These are phyloP conservation scores for Elymus sibiricus DNA, from an alignment of 176 grass and related monocot genomes.

Conservation along the genomic window DNA sequence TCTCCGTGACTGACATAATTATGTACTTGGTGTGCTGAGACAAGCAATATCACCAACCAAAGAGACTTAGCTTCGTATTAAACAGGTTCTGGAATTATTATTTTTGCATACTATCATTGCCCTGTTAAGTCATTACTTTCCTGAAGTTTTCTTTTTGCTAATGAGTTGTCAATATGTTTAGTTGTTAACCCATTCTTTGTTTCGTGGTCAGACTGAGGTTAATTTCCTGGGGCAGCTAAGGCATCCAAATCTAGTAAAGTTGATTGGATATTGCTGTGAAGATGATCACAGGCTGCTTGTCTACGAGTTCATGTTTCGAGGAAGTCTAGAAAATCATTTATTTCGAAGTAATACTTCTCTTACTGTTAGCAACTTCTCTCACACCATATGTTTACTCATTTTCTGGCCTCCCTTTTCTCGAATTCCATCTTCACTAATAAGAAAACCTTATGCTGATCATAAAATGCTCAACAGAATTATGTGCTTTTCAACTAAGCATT, in stretches of 20 bases:
- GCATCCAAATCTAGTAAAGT: constrained; percentile 99
- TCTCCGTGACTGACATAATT: not conserved
- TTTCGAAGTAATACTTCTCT: constrained; percentile 79
- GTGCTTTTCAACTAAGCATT: constrained; percentile 8
- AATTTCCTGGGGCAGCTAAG: constrained; percentile 94
- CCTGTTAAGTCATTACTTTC: not conserved
- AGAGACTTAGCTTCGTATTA: not conserved
- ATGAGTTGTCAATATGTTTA: not conserved
- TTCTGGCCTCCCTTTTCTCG: constrained; percentile 10
- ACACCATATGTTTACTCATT: not conserved
- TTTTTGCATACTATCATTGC: not conserved
- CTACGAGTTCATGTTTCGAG: constrained; percentile 98
- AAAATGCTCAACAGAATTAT: not conserved
- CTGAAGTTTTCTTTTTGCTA: not conserved
- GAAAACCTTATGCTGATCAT: not conserved
- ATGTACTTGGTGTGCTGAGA: not conserved
- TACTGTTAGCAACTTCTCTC: not conserved
- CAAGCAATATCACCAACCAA: constrained; percentile 4
- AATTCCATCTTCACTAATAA: not conserved
- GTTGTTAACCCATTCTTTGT: constrained; percentile 8
- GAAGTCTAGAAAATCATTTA: constrained; percentile 99
- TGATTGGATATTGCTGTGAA: constrained; percentile 99
- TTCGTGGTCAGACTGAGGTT: constrained; percentile 79
- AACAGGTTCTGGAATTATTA: not conserved
- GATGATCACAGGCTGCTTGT: constrained; percentile 96